Base-by-base conservation (phyloP, 2,329 filamentous ascomycete species). In the Claviceps purpurea region DNA sequence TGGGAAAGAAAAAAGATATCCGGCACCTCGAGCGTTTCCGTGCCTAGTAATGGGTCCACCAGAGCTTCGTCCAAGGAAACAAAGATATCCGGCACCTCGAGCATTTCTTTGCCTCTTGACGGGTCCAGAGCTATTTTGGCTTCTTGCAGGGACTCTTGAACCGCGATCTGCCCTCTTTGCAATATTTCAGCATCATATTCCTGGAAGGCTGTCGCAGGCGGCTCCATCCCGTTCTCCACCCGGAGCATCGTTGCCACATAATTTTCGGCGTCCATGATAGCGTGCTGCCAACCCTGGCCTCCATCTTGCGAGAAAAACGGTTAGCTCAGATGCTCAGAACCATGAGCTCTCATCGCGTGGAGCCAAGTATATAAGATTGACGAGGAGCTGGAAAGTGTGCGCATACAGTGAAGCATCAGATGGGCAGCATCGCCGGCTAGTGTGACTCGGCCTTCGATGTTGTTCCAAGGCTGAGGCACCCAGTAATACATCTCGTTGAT, bases 241-340 rank as follows among this genome's bases (percentile, higher is more conserved):
- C 56, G 51, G 5, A 58, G n/a, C 8, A 70, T 54, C 4, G 61
- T 61, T n/a, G 63, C 53, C 1, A 73, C 58, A 47, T 70, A 68
- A 50, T 69, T 65, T 38, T 61, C 57, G 11, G 65, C 69, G 50
- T 73, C 71, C 1, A 60, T 59, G 43, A 74, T 68, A 34, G 65
- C 65, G 55, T 73, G 68, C 53, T 74, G 71, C 39, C 71, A 64
- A 7, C 70, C 70, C 56, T 74, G 72, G 0, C 70, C 72, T n/a
- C 71, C 67, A 55, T 68, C 65, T 66, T 14, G 30, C 4, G 30
- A 34, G 30, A 34, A 34, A 34, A 34, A 34, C 30, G 8, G 26
- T 34, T 34, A 34, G 30, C 10, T 34, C 30, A 34, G 30, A 34
- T 34, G 10, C 30, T 34, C 10, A 34, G 3, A 34, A 11, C 3